Percentiles rank a stretch among this genome's conserved stretches.
These are phyloP conservation scores for Nicotiana tabacum DNA, from an alignment of 257 asterid species.

Conservation along the genomic window DNA sequence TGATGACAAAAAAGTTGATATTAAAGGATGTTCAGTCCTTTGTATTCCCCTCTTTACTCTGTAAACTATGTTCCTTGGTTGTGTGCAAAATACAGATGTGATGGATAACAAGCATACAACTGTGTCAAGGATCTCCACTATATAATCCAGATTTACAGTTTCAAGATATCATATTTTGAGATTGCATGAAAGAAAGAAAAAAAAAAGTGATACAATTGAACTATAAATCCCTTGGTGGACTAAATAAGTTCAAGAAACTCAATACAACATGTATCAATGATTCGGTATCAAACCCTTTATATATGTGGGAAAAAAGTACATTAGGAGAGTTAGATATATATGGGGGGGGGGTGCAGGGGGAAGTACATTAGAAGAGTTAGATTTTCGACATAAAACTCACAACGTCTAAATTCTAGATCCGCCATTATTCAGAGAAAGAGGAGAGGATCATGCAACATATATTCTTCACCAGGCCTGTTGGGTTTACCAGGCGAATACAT, in stretches of 20 bases:
- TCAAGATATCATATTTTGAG: background rate
- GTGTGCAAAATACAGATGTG: background rate
- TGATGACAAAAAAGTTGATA: no score
- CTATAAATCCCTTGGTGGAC: background rate
- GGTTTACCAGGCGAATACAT: conserved; percentile 78
- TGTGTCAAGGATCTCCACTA: background rate
- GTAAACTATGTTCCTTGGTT: background rate
- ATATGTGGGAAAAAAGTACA: background rate
- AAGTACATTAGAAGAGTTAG: no score
- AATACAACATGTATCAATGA: background rate
- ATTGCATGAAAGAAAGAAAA: background rate
- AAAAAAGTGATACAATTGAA: background rate
- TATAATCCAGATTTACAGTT: background rate
- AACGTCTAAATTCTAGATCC: background rate
- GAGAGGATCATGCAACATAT: background rate
- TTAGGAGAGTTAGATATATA: no score
- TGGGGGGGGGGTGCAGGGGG: no score
- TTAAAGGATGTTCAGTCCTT: no score
- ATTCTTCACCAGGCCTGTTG: conserved; percentile 77
- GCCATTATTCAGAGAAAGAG: background rate
- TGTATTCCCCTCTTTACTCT: no score
- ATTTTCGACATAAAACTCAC: background rate
- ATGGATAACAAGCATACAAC: background rate
- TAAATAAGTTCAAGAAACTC: background rate
- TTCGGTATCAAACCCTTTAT: background rate